Evolutionary conservation across 2,329 filamentous ascomycete species (phyloP).

Genomic region (Cercospora zeina): DNA sequence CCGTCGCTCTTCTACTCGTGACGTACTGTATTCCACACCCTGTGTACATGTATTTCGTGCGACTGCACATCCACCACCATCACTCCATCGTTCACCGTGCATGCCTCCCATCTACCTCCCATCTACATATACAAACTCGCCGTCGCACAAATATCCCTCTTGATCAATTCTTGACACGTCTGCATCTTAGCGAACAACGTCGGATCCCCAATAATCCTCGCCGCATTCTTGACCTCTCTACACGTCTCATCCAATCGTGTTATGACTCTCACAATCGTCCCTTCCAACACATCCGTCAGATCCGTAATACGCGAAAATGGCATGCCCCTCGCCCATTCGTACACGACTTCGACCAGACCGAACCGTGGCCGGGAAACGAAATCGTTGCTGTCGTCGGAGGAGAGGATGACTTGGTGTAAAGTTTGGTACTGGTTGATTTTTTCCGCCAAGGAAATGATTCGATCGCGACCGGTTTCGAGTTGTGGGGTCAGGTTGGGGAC

Average conservation of each 20-base stretch:
- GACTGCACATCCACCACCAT: background rate
- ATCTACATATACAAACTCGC: constrained; percentile 79
- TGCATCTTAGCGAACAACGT: constrained; percentile 96
- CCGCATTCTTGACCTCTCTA: constrained; percentile 94
- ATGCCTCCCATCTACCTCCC: too few relatives aligned
- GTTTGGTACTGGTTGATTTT: constrained; percentile 91
- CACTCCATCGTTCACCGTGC: background rate
- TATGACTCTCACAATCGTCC: constrained; percentile 94
- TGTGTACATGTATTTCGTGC: too few relatives aligned
- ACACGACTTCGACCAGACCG: constrained; percentile 94
- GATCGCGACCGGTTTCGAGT: constrained; percentile 77
- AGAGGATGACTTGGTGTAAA: constrained; percentile 86
- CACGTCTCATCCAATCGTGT: constrained; percentile 94
- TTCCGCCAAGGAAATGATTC: constrained; percentile 86
- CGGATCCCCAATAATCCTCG: constrained; percentile 91
- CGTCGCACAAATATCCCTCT: constrained; percentile 89
- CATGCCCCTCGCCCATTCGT: constrained; percentile 98
- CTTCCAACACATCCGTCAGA: constrained; percentile 92
- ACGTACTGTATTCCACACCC: background rate
- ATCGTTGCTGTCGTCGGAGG: constrained; percentile 86
- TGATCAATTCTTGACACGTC: constrained; percentile 94
- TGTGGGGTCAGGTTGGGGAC: constrained; percentile 78
- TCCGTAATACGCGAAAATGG: constrained; percentile 97
- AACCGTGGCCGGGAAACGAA: constrained; percentile 86
- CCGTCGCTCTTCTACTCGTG: background rate